phyloP scores from a whole-genome alignment of 495 filamentous ascomycete genomes.

The Xylaria telfairii region DNA sequence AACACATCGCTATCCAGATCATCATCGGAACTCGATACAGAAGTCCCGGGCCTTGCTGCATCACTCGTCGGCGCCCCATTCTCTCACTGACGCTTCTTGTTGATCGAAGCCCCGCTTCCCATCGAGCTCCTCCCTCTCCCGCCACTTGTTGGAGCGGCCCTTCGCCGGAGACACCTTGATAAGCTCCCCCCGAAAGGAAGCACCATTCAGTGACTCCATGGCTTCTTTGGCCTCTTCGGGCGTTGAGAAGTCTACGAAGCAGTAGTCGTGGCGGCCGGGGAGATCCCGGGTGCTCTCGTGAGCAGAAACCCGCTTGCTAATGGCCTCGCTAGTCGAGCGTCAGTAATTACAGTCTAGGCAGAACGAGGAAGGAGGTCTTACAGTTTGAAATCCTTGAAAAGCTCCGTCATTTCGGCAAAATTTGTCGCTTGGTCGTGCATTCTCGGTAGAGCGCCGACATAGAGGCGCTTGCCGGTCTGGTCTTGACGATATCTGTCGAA shows the following conservation, averaged over 20 bases:
- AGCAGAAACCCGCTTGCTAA: conserved; percentile 69
- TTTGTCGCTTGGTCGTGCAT: conserved; percentile 62
- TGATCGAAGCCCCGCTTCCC: conserved; percentile 10
- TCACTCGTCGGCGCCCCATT: conserved; percentile 8
- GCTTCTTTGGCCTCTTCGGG: conserved; percentile 60
- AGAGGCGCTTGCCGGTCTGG: conserved; percentile 57
- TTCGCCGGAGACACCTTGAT: conserved; percentile 34
- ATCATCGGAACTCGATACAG: neutral
- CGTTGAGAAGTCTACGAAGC: conserved; percentile 68
- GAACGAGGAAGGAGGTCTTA: conserved; percentile 33
- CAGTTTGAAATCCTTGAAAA: conserved; percentile 66
- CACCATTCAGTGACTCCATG: conserved; percentile 40
- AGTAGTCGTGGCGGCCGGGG: conserved; percentile 68
- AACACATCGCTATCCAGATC: neutral
- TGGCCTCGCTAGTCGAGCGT: conserved; percentile 50
- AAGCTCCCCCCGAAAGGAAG: conserved; percentile 23
- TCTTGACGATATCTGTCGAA: conserved; percentile 30
- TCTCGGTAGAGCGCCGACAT: conserved; percentile 66
- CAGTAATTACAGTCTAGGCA: conserved; percentile 1
- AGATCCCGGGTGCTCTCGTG: conserved; percentile 58
- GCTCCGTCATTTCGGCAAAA: conserved; percentile 57
- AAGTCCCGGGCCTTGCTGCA: neutral
- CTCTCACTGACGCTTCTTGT: conserved; percentile 11
- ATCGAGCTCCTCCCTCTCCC: conserved; percentile 31
- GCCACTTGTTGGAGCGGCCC: conserved; percentile 31